These are phyloP conservation scores for Metschnikowia bowlesiae DNA, from an alignment of 805 yeast species.

Conservation along the genomic window DNA sequence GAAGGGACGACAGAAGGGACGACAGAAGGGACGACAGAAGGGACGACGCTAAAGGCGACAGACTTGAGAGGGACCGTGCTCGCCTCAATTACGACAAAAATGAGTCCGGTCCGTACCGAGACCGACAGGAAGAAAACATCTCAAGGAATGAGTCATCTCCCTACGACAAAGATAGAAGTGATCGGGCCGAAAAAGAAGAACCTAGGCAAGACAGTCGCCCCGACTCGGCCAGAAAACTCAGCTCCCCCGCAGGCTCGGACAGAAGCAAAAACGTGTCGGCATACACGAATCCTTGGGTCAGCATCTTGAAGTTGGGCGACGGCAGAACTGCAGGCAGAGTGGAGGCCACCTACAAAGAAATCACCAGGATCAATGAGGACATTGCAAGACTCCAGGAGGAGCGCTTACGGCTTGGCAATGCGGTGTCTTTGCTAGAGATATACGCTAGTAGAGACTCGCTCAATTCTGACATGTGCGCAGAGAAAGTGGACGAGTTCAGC, in stretches of 20 bases:
- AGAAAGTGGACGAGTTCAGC: constrained; percentile 48
- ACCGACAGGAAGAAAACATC: background rate
- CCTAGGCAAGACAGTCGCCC: background rate
- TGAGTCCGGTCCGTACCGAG: background rate
- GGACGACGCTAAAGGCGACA: background rate
- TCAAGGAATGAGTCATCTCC: background rate
- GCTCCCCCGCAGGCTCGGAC: constrained; percentile 1
- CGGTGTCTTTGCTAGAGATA: constrained; percentile 12
- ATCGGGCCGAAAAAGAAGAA: background rate
- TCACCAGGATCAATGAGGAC: constrained; percentile 22
- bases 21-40: background rate
- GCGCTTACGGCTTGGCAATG: constrained; percentile 17
- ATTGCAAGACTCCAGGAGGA: constrained; percentile 24
- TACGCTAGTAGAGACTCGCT: constrained; percentile 31
- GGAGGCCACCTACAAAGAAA: constrained; percentile 24
- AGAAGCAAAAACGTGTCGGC: background rate
- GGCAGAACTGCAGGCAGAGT: constrained; percentile 22
- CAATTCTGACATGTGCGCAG: constrained; percentile 37
- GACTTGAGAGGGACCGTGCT: background rate
- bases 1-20: background rate
- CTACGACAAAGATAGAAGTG: background rate
- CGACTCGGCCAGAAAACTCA: background rate
- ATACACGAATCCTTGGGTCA: constrained; percentile 30
- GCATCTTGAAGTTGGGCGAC: constrained; percentile 25
- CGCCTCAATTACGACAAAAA: background rate